Conservation (phyloP, 1,284 basidiomycete species). For the Gomphus bonarii region DNA sequence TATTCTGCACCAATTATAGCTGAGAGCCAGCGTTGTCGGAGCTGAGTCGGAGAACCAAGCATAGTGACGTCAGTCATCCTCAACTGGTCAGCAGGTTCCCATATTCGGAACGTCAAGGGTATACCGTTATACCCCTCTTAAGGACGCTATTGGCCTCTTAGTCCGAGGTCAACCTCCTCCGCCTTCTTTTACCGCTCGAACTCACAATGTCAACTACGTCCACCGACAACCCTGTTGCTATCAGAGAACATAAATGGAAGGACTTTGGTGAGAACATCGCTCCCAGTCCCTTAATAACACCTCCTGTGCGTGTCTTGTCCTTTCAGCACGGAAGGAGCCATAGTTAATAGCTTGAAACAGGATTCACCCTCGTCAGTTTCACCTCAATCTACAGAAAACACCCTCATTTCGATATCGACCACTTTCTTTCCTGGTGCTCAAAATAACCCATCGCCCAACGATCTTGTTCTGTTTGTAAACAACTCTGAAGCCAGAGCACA, state of each 20-base stretch:
- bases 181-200: neutral
- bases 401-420: conserved; percentile 65
- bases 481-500: conserved; percentile 25
- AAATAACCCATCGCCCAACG: conserved; percentile 18
- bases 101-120: no score
- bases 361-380: neutral
- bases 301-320: neutral
- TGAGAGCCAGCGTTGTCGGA: no score
- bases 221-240: neutral
- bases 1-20: no score
- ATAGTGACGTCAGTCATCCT: no score
- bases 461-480: conserved; percentile 14
- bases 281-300: conserved; percentile 2
- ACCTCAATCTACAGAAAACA: conserved; percentile 19
- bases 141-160: neutral
- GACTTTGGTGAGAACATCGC: neutral
- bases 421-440: conserved; percentile 65
- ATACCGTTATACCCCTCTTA: no score
- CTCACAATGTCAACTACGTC: neutral
- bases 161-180: no score
- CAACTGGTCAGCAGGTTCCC: no score
- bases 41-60: no score
- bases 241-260: neutral
- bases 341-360: neutral
- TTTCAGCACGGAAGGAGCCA: neutral